Conservation (phyloP, 305 asterid species). For the Fraxinus latifolia region DNA sequence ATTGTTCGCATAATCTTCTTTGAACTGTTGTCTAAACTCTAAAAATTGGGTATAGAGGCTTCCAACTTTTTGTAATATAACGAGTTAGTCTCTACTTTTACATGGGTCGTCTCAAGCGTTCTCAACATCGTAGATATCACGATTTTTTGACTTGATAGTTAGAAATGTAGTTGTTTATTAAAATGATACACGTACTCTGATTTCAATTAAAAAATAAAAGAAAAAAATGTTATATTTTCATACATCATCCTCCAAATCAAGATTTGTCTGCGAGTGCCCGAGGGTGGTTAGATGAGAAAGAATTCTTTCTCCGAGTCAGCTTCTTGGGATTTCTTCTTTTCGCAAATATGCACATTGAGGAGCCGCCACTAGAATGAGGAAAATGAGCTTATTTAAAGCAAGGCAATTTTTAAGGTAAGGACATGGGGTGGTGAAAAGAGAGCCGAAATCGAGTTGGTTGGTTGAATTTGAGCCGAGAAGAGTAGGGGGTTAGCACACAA, state of each 20-base stretch:
- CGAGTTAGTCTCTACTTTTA: neutral
- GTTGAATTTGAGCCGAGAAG: neutral
- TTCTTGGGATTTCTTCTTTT: neutral
- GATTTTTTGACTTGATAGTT: neutral
- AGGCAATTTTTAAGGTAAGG: neutral
- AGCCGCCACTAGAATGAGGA: neutral
- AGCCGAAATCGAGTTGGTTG: neutral
- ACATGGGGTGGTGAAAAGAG: neutral
- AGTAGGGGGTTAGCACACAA: neutral
- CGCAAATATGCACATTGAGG: neutral
- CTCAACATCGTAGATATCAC: neutral
- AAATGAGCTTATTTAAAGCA: neutral
- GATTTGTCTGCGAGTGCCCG: neutral
- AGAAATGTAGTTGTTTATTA: neutral
- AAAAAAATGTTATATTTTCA: neutral
- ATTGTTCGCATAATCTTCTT: slow-evolving; percentile 17
- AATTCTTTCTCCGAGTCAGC: neutral
- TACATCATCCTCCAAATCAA: neutral
- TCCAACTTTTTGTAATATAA: neutral
- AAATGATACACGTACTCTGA: neutral
- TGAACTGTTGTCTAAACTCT: neutral
- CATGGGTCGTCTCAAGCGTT: neutral
- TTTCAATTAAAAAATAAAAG: neutral
- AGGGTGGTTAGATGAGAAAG: neutral
- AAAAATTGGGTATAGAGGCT: neutral